These are phyloP conservation scores for Stropharia rugosoannulata DNA, from an alignment of 768 basidiomycete species.

Conservation along the genomic window DNA sequence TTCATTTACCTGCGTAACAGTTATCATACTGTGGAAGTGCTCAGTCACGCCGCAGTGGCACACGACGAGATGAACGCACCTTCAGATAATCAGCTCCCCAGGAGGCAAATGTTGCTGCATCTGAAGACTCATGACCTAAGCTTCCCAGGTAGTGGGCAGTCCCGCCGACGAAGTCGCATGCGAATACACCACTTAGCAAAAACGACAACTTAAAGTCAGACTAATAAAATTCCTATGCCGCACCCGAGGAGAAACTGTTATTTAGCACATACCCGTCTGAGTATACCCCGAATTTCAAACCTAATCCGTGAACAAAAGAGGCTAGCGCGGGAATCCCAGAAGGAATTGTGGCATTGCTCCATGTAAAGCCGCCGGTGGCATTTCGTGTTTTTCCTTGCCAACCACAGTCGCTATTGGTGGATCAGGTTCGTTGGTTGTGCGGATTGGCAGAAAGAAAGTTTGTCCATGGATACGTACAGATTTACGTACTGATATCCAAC, in stretches of 20 bases:
- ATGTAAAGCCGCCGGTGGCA: constrained; percentile 40
- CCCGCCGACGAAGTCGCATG: constrained; percentile 46
- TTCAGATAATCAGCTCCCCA: constrained; percentile 51
- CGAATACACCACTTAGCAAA: constrained; percentile 37
- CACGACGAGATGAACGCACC: constrained; percentile 14
- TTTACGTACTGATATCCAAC: constrained; percentile 44
- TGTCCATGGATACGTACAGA: constrained; percentile 26
- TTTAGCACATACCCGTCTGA: constrained; percentile 39
- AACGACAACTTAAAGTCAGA: neutral
- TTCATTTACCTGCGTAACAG: constrained; percentile 39
- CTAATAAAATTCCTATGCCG: neutral
- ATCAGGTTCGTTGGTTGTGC: neutral
- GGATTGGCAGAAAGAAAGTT: neutral
- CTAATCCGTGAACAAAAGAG: constrained; percentile 35
- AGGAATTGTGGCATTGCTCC: constrained; percentile 39
- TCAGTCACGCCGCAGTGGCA: neutral
- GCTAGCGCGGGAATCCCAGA: constrained; percentile 37
- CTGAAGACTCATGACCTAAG: constrained; percentile 44
- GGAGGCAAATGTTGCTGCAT: constrained; percentile 45
- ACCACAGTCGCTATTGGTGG: constrained; percentile 40
- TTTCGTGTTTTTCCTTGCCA: constrained; percentile 45
- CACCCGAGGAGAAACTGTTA: neutral
- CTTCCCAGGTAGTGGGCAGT: constrained; percentile 44
- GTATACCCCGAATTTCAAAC: constrained; percentile 66
- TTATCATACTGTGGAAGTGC: constrained; percentile 43